Evolutionary conservation across 2,329 filamentous ascomycete species (phyloP).

Genomic region (Hymenoscyphus scutula): DNA sequence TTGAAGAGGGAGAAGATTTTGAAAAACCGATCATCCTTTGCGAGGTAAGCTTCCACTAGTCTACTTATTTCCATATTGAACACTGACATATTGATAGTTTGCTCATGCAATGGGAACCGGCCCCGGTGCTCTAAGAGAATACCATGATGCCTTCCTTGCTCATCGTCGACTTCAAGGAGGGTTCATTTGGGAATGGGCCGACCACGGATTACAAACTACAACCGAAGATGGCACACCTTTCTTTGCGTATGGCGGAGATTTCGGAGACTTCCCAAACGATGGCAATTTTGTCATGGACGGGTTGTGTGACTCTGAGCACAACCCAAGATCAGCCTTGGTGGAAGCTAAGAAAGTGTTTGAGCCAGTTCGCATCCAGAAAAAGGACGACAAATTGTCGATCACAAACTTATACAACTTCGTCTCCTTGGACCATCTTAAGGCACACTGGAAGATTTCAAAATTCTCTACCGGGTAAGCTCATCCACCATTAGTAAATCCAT

Average conservation of each 20-base stretch:
- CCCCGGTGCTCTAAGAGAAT: slow-evolving; percentile 55
- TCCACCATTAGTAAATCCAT: background rate
- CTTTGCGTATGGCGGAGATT: slow-evolving; percentile 62
- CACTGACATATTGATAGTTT: slow-evolving; percentile 18
- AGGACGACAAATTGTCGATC: slow-evolving; percentile 36
- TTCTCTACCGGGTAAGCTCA: slow-evolving; percentile 9
- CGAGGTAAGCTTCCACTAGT: slow-evolving; percentile 11
- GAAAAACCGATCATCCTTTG: slow-evolving; percentile 15
- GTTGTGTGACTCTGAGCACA: slow-evolving; percentile 51
- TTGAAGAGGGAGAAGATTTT: slow-evolving; percentile 13
- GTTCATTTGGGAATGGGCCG: slow-evolving; percentile 63
- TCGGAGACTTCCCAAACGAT: slow-evolving; percentile 59
- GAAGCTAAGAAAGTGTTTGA: slow-evolving; percentile 59
- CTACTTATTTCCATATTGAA: background rate
- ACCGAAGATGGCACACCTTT: slow-evolving; percentile 44
- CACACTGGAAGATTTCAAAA: slow-evolving; percentile 9
- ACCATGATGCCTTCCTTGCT: slow-evolving; percentile 52
- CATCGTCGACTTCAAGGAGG: slow-evolving; percentile 54
- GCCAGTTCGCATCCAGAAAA: slow-evolving; percentile 41
- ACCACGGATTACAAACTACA: slow-evolving; percentile 53
- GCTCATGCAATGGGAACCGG: slow-evolving; percentile 56
- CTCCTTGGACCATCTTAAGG: slow-evolving; percentile 47
- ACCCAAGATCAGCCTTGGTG: slow-evolving; percentile 54
- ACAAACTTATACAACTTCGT: slow-evolving; percentile 53
- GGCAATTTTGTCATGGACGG: slow-evolving; percentile 63